Evolutionary conservation across 208 protist genomes (phyloP).

Genomic region (Borovskyia barvae): DNA sequence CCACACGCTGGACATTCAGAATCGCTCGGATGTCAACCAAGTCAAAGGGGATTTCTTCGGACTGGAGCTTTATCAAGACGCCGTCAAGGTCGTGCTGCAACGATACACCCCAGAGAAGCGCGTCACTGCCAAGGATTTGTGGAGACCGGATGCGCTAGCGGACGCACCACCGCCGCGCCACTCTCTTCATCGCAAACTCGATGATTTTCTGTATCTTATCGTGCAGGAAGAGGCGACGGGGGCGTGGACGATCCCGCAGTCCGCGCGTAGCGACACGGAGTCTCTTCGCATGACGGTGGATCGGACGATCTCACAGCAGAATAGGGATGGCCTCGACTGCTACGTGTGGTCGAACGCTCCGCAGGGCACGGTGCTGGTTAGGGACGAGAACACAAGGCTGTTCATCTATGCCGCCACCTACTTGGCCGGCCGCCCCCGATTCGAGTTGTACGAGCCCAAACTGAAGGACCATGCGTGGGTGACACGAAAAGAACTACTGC

Average conservation of each 20-base stretch:
- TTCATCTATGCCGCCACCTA: conserved; percentile 78
- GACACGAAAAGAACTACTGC: conserved; percentile 58
- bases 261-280: conserved; percentile 33
- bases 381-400: conserved; percentile 39
- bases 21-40: conserved; percentile 60
- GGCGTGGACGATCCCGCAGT: conserved; percentile 75
- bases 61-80: conserved; percentile 81
- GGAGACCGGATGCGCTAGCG: conserved; percentile 25
- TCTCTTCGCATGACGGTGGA: conserved; percentile 77
- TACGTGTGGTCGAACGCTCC: conserved; percentile 85
- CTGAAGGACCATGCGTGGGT: conserved; percentile 81
- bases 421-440: conserved; percentile 67
- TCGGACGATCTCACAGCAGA: conserved; percentile 50
- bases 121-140: conserved; percentile 50
- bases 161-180: conserved; percentile 47
- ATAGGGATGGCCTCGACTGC: conserved; percentile 53
- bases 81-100: conserved; percentile 71
- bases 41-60: conserved; percentile 79
- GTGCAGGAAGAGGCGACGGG: conserved; percentile 42
- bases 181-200: conserved; percentile 71
- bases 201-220: conserved; percentile 83
- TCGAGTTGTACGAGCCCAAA: conserved; percentile 47
- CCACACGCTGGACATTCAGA: conserved; percentile 65
- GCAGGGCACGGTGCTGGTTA: conserved; percentile 49
- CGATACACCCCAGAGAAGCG: conserved; percentile 68